phyloP scores from a whole-genome alignment of 2,329 filamentous ascomycete genomes.

The Scedosporium apiospermum region DNA sequence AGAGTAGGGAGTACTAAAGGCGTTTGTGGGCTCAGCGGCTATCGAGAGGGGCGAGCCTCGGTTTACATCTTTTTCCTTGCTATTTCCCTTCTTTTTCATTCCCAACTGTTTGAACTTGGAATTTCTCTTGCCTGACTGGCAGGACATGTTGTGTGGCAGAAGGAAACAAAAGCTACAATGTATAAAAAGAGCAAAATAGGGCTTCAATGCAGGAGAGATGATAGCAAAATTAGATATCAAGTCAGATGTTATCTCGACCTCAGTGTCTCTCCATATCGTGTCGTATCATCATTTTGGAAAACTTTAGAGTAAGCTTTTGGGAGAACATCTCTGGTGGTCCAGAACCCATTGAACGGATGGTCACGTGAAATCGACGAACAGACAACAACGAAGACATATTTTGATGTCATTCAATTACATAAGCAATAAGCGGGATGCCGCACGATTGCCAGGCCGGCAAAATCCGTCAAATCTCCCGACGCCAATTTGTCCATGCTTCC shows the following conservation, averaged over 20 bases:
- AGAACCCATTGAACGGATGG: background rate
- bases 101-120: slow-evolving; percentile 1
- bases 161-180: slow-evolving; percentile 1
- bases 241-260: background rate
- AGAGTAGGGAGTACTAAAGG: background rate
- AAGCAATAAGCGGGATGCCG: background rate
- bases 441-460: background rate
- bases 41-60: background rate
- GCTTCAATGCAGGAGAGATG: slow-evolving; percentile 3
- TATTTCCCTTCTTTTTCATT: background rate
- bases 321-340: background rate
- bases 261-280: background rate
- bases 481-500: slow-evolving; percentile 1
- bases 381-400: background rate
- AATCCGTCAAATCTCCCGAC: slow-evolving; percentile 2
- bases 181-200: slow-evolving; percentile 4
- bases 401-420: background rate
- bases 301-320: background rate
- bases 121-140: slow-evolving; percentile 2
- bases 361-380: background rate
- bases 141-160: background rate
- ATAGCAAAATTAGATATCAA: background rate
- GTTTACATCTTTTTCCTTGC: background rate
- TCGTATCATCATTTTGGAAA: too few species aligned
- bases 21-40: background rate